Percentiles rank a stretch among this genome's conserved stretches.
Conservation (phyloP, 805 yeast genomes). For the Candida andamanensis region DNA sequence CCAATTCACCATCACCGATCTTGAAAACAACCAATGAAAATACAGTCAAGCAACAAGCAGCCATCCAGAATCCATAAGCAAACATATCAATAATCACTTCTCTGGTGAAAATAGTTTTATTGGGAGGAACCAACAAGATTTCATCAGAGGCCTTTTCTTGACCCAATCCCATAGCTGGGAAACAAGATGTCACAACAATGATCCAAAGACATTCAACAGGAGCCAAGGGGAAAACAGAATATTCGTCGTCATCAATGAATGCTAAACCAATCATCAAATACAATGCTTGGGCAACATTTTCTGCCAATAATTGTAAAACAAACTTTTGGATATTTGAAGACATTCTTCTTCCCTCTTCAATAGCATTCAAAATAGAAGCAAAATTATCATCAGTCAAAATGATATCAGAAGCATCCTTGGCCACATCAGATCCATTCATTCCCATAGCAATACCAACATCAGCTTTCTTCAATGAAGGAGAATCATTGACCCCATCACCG, state of each 20-base stretch:
- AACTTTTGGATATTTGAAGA: conserved; percentile 30
- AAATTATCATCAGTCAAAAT: conserved; percentile 93
- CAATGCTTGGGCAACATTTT: conserved; percentile 51
- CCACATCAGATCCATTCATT: conserved; percentile 91
- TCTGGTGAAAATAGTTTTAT: conserved; percentile 58
- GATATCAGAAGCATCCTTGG: conserved; percentile 97
- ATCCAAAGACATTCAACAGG: conserved; percentile 35
- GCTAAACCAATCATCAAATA: conserved; percentile 68
- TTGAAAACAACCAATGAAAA: conserved; percentile 67
- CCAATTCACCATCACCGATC: conserved; percentile 60
- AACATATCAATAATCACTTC: conserved; percentile 66
- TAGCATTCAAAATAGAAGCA: conserved; percentile 84
- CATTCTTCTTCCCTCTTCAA: conserved; percentile 30
- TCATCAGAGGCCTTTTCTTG: conserved; percentile 61
- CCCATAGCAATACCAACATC: conserved; percentile 95
- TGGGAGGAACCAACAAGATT: conserved; percentile 61
- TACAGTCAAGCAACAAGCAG: conserved; percentile 59
- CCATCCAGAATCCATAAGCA: conserved; percentile 71
- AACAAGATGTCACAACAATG: conserved; percentile 31
- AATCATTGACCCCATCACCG: conserved; percentile 97
- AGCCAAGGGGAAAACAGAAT: conserved; percentile 76
- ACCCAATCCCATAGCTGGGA: conserved; percentile 36
- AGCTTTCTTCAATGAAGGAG: conserved; percentile 89
- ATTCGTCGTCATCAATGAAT: conserved; percentile 55
- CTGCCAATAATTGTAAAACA: conserved; percentile 29